phyloP scores from a whole-genome alignment of 345 rosid species.

The Erysimum cheiranthoides region DNA sequence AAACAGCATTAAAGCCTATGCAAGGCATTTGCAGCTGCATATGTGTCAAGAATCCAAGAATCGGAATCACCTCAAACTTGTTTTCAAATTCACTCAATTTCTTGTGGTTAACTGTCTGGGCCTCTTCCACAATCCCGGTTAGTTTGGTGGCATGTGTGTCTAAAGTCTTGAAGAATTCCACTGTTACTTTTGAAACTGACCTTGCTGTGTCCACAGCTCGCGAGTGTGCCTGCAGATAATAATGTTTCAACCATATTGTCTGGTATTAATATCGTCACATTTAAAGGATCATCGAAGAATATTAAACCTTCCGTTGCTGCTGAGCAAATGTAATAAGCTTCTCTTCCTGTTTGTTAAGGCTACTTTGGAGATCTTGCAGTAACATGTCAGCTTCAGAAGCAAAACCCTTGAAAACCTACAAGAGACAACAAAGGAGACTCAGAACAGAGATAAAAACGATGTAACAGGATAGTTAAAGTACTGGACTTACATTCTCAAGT shows the following conservation, averaged over 20 bases:
- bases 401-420: slow-evolving; percentile 87
- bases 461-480: slow-evolving; percentile 1
- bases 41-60: slow-evolving; percentile 32
- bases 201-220: slow-evolving; percentile 86
- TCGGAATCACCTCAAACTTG: slow-evolving; percentile 80
- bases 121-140: slow-evolving; percentile 77
- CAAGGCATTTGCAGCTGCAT: slow-evolving; percentile 8
- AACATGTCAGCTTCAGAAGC: slow-evolving; percentile 88
- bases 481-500: slow-evolving; percentile 74
- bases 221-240: slow-evolving; percentile 71
- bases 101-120: slow-evolving; percentile 77
- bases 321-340: slow-evolving; percentile 75
- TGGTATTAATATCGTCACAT: neutral
- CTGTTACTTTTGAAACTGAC: slow-evolving; percentile 79
- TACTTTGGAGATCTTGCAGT: slow-evolving; percentile 79
- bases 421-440: slow-evolving; percentile 33
- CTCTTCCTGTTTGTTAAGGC: slow-evolving; percentile 80
- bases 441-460: slow-evolving; percentile 21
- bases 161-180: slow-evolving; percentile 74
- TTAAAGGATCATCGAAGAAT: slow-evolving; percentile 15
- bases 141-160: slow-evolving; percentile 76
- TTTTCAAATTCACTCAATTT: slow-evolving; percentile 81
- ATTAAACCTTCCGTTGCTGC: slow-evolving; percentile 78
- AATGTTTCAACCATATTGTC: slow-evolving; percentile 8
- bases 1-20: neutral